Base-by-base conservation (phyloP, 768 basidiomycete genomes). In the Boletus rex-veris region DNA sequence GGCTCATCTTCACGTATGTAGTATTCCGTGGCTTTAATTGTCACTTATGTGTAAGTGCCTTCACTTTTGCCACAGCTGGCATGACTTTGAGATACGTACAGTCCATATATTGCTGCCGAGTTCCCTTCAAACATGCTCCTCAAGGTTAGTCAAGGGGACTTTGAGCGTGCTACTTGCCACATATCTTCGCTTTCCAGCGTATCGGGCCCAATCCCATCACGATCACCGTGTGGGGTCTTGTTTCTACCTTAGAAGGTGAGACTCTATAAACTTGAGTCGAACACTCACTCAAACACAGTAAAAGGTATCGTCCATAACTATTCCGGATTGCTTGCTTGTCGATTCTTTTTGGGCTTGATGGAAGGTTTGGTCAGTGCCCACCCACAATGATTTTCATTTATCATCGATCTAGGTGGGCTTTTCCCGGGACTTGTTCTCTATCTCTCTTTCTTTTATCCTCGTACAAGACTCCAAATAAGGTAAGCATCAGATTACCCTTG, bases 201-300 rank as follows among this genome's bases (percentile, higher is more conserved):
- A 55, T 77, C 42, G 80, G 84, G 3, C 82, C 86, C 2, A 77
- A 84, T n/a, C 86, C 88, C 0, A 67, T 79, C 1, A 81, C 87
- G 77, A 68, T 87, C 45, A 76, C 79, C 0, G 59, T 81, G 1
- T 90, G 88, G 86, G 87, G 87, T n/a, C 44, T 86, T n/a, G 77
- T 83, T 14, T 76, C 79, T 10, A 75, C 82, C 9, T 71, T 81
- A 42, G 85, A 88, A 76, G 85, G 83, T 77, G 24, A 54, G 36
- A 33, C 31, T 58, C n/a, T 43, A n/a, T 45, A 21, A 21, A n/a
- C 18, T 9, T 7, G 31, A n/a, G 24, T 35, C n/a, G 5, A 7
- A 21, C 3, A 41, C 46, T 31, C 18, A 30, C 38, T 47, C 21
- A 37, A 21, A 5, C 31, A 30, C n/a, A 12, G 10, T 44, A 15